Evolutionary conservation across 257 asterid genomes (phyloP).

Genomic region (Solanum clarkiae): DNA sequence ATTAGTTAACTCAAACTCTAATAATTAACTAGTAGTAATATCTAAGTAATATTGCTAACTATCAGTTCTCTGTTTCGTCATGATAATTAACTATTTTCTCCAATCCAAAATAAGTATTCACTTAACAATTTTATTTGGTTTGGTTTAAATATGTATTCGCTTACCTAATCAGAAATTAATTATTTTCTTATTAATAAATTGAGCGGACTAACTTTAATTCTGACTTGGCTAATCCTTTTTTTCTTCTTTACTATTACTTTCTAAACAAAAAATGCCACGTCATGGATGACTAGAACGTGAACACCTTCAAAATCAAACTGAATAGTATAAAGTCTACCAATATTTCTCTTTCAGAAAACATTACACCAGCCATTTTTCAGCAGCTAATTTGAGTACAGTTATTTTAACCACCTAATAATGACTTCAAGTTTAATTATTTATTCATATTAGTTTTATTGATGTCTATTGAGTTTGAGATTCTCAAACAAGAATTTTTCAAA

Average conservation of each 20-base stretch:
- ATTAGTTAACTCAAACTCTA: background rate
- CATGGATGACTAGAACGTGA: background rate
- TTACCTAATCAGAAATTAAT: background rate
- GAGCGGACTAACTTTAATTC: background rate
- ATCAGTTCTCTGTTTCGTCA: background rate
- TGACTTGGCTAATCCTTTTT: background rate
- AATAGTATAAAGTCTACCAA: background rate
- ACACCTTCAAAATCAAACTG: background rate
- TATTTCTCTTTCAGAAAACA: background rate
- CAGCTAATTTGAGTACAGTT: background rate
- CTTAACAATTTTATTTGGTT: background rate
- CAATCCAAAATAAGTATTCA: background rate
- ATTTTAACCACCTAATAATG: background rate
- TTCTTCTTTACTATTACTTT: background rate
- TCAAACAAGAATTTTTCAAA: background rate
- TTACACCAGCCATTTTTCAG: background rate
- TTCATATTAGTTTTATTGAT: background rate
- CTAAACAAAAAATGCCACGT: background rate
- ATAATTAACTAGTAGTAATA: background rate
- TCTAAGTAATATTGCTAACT: background rate
- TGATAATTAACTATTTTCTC: background rate
- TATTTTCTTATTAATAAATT: background rate
- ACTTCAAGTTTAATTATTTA: background rate
- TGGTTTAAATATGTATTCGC: background rate
- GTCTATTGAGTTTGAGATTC: background rate